These are phyloP conservation scores for Marchantia polymorpha DNA, from an alignment of 225 moss, liverwort and hornwort genomes.

Conservation along the genomic window DNA sequence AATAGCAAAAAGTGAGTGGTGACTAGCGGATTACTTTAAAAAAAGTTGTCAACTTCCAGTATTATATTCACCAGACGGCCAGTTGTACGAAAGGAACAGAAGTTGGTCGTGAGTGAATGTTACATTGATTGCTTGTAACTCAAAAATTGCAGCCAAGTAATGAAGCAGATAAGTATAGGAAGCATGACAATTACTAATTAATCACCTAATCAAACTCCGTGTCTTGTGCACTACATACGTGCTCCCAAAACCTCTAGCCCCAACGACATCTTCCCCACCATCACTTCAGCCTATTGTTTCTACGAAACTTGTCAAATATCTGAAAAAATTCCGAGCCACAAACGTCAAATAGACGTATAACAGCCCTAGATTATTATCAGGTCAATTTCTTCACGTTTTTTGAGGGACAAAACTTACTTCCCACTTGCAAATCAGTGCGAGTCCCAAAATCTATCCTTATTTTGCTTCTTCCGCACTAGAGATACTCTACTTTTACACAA, in stretches of 20 bases:
- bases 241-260: no score
- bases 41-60: conserved; percentile 98
- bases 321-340: no score
- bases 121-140: conserved; percentile 87
- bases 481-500: no score
- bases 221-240: conserved; percentile 85
- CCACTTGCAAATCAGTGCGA: no score
- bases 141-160: conserved; percentile 69
- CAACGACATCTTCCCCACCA: no score
- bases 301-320: no score
- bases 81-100: conserved; percentile 79
- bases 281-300: conserved; percentile 38
- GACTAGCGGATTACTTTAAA: conserved; percentile 84
- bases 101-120: conserved; percentile 70
- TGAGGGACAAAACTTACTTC: no score
- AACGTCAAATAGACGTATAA: no score
- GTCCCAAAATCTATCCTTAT: no score
- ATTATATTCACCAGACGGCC: conserved; percentile 82
- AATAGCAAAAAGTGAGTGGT: conserved; percentile 69
- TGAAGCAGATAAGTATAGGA: conserved; percentile 71
- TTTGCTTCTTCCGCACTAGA: no score
- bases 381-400: no score
- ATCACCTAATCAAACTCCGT: conserved; percentile 75
- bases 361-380: no score
- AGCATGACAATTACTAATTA: conserved; percentile 60